These are phyloP conservation scores for Mycena haematopus DNA, from an alignment of 768 basidiomycete species.

Conservation along the genomic window DNA sequence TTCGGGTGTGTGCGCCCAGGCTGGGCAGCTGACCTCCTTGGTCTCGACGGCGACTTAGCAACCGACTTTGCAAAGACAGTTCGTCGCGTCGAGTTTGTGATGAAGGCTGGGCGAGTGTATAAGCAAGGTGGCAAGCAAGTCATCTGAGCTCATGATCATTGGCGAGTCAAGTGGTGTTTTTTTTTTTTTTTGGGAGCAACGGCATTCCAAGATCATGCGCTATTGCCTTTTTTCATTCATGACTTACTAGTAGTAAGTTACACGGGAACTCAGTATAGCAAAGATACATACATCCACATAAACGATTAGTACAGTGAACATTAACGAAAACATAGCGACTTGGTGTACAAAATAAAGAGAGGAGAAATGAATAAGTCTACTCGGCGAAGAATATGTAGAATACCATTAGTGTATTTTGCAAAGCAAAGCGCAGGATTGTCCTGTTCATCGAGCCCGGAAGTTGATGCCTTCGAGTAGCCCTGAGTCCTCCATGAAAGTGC, in stretches of 20 bases:
- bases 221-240: too few relatives aligned
- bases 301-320: background rate
- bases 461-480: constrained; percentile 45
- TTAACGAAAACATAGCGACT: constrained; percentile 4
- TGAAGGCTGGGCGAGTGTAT: constrained; percentile 61
- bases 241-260: too few relatives aligned
- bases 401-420: background rate
- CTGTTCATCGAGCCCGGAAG: constrained; percentile 27
- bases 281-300: background rate
- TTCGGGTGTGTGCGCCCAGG: constrained; percentile 61
- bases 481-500: constrained; percentile 65
- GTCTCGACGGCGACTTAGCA: constrained; percentile 46
- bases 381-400: background rate
- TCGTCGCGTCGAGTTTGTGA: constrained; percentile 57
- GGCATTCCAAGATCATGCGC: too few relatives aligned
- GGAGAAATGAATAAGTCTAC: background rate
- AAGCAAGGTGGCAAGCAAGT: constrained; percentile 44
- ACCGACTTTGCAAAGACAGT: constrained; percentile 54
- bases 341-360: constrained; percentile 1
- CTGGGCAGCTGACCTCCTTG: constrained; percentile 61
- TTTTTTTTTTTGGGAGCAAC: too few relatives aligned
- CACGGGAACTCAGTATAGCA: background rate
- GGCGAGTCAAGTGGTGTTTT: background rate
- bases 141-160: background rate
- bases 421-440: background rate